A percentile compares a stretch with the other conserved stretches of the same genome.
These are phyloP conservation scores for Sapria himalayana DNA, from an alignment of 345 rosid species.

Conservation along the genomic window DNA sequence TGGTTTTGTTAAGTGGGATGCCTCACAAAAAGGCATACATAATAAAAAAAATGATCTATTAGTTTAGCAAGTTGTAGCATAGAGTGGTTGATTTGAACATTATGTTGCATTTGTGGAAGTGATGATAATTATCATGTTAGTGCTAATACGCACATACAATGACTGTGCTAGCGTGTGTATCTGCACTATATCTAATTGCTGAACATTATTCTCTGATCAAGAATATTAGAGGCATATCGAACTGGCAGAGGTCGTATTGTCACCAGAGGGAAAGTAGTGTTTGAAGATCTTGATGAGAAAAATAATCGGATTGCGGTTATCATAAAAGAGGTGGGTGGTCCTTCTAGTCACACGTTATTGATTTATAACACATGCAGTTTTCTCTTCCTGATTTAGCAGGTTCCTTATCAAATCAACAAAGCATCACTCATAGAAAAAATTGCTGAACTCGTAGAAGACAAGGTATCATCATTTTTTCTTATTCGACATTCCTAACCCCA, in stretches of 20 bases:
- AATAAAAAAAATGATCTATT: too few species aligned
- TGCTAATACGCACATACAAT: too few species aligned
- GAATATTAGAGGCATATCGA: constrained; percentile 87
- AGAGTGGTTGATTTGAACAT: too few species aligned
- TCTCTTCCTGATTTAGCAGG: constrained; percentile 23
- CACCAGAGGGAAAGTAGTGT: constrained; percentile 69
- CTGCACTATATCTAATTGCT: too few species aligned
- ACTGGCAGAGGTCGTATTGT: constrained; percentile 70
- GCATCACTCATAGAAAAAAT: constrained; percentile 83
- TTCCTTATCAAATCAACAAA: constrained; percentile 88
- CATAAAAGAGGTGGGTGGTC: constrained; percentile 53
- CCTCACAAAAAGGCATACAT: too few species aligned
- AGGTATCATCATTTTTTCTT: constrained; percentile 24
- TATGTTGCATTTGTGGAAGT: too few species aligned
- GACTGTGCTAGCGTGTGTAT: too few species aligned
- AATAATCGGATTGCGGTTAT: constrained; percentile 57
- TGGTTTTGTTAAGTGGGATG: too few species aligned
- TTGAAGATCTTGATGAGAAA: constrained; percentile 63
- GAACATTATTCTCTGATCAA: constrained; percentile 15
- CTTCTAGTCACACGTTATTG: background rate
- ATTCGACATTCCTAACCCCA: too few species aligned
- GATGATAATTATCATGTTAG: too few species aligned
- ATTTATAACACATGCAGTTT: constrained; percentile 4
- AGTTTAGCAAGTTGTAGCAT: too few species aligned
- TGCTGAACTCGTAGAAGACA: constrained; percentile 85